A percentile compares a stretch with the other conserved stretches of the same genome.
These are phyloP conservation scores for Quercus rubra DNA, from an alignment of 306 rosid species.

Conservation along the genomic window DNA sequence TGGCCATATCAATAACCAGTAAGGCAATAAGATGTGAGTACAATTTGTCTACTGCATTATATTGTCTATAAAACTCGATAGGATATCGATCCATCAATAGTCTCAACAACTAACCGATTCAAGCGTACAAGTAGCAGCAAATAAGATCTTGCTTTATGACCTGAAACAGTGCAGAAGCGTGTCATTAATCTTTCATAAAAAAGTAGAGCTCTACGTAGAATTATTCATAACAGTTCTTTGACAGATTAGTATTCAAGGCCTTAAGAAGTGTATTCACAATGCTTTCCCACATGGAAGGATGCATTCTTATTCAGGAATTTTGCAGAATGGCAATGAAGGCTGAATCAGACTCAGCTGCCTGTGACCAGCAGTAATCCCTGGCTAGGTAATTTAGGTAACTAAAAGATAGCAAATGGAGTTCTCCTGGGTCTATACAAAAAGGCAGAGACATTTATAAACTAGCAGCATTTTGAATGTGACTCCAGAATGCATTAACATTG, in stretches of 20 bases:
- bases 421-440: too few species aligned
- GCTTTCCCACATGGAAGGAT: too few species aligned
- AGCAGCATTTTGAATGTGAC: too few species aligned
- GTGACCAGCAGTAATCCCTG: too few species aligned
- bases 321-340: too few species aligned
- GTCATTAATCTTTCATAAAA: background rate
- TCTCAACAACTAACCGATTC: slow-evolving; percentile 44
- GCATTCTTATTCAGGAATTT: too few species aligned
- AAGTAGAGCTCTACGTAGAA: background rate
- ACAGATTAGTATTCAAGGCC: too few species aligned
- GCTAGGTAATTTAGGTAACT: too few species aligned
- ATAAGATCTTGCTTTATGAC: slow-evolving; percentile 48
- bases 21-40: background rate
- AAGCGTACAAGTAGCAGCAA: slow-evolving; percentile 47
- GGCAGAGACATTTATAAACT: too few species aligned
- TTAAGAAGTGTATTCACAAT: background rate
- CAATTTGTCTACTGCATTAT: background rate
- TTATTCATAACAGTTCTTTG: background rate
- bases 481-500: too few species aligned
- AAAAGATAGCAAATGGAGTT: too few species aligned
- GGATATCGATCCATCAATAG: slow-evolving; percentile 38
- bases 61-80: slow-evolving; percentile 35
- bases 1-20: background rate
- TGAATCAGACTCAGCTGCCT: too few species aligned
- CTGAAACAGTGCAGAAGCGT: slow-evolving; percentile 21